Base-by-base conservation (phyloP, 345 rosid species). In the Aquilaria sinensis region DNA sequence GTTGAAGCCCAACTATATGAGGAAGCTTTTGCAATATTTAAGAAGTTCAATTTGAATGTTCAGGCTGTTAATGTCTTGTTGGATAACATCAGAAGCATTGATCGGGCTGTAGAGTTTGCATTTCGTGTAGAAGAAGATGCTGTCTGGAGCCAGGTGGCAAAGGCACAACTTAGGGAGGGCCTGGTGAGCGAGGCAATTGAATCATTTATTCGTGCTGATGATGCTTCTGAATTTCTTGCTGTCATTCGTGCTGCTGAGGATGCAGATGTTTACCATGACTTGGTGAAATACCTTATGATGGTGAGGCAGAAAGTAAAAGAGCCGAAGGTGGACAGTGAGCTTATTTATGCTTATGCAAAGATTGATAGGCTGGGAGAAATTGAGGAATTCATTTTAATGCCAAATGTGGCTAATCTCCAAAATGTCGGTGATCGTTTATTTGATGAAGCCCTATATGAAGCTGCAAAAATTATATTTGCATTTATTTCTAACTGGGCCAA, bases 401-500 rank as follows among this genome's bases (percentile, higher is more conserved):
- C 99, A 45, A 94, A 90, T 68, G 99, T 94, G 72, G 99, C 99
- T 31, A 94, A 87, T 74, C 89, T 94, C 11, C 99, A 82, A 85
- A 79, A 45, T 71, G 99, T 90, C 48, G 99, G 99, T 56, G 99
- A 94, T 77, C 96, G 96, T 55, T 74, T 94, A 72, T 90, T 79
- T 73, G 96, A 88, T 8, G 96, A 90, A 77, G 74, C 77, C 49
- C 76, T 94, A 2, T 94, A 94, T 10, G 96, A 94, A 77, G 99
- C 99, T 72, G 99, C 99, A 43, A 94, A 91, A 66, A 90, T 90
- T 53, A 85, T 94, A 60, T 94, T 79, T 79, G 88, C 96, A 16
- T 94, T 90, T 72, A 87, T 94, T 73, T 91, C 99, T 3, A 94
- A 94, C 86, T 94, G 99, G 99, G 97, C 93, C 63, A 94, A 94